Percentiles rank a stretch among this genome's conserved stretches.
phyloP scores from a whole-genome alignment of 2,329 filamentous ascomycete species.

The Shiraia bambusicola region DNA sequence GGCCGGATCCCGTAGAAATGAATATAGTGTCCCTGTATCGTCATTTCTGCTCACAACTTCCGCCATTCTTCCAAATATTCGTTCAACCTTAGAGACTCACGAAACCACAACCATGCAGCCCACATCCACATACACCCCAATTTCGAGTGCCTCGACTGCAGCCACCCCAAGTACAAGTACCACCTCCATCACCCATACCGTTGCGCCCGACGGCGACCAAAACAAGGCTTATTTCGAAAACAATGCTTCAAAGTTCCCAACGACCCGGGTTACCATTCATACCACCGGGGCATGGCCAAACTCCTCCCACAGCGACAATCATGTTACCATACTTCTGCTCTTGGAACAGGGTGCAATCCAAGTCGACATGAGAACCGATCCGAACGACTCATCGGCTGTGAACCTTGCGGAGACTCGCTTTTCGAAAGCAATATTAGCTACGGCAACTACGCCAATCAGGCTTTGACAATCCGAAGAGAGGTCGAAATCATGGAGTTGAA shows the following conservation, averaged over 20 bases:
- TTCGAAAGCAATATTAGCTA: conserved; percentile 7
- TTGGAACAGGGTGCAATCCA: not conserved
- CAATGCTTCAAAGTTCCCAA: not conserved
- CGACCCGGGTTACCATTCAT: not conserved
- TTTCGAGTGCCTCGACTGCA: too few species aligned
- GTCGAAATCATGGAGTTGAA: conserved; percentile 6
- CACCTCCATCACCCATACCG: not conserved
- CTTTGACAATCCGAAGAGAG: conserved; percentile 6
- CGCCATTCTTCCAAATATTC: too few species aligned
- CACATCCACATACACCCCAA: too few species aligned
- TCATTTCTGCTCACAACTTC: too few species aligned
- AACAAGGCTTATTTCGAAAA: not conserved
- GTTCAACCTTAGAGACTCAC: too few species aligned
- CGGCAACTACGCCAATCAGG: conserved; percentile 7
- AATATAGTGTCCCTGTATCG: too few species aligned
- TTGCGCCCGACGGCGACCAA: not conserved
- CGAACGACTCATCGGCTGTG: conserved; percentile 2
- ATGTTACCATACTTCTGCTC: conserved; percentile 1
- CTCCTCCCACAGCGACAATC: not conserved
- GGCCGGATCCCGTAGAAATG: too few species aligned
- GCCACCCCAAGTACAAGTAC: too few species aligned
- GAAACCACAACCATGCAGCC: too few species aligned
- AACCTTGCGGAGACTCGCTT: conserved; percentile 5
- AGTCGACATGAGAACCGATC: conserved; percentile 1
- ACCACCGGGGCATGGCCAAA: not conserved